phyloP scores from a whole-genome alignment of 1,284 basidiomycete species.

The Papiliotrema laurentii region DNA sequence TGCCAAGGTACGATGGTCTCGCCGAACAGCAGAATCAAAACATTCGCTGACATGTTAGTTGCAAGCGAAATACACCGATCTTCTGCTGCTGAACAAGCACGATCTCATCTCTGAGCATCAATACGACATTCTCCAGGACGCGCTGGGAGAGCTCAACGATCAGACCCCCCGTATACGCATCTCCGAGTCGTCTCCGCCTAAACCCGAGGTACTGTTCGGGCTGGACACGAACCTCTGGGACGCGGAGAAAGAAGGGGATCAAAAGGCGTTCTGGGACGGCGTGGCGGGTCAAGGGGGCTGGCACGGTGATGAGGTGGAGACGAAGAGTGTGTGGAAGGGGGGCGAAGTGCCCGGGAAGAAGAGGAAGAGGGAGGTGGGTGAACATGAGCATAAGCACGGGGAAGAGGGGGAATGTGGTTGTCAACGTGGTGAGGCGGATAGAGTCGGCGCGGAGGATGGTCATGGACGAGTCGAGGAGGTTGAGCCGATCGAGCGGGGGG shows the following conservation, averaged over 20 bases:
- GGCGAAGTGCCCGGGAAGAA: conserved; percentile 27
- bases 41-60: conserved; percentile 50
- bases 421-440: conserved; percentile 2
- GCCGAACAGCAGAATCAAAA: background rate
- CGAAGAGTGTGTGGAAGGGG: conserved; percentile 59
- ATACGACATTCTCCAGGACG: conserved; percentile 75
- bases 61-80: conserved; percentile 89
- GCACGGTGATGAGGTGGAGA: conserved; percentile 79
- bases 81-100: conserved; percentile 87
- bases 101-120: conserved; percentile 68
- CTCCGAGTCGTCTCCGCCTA: conserved; percentile 29
- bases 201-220: conserved; percentile 74
- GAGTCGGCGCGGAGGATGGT: conserved; percentile 4
- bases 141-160: conserved; percentile 83
- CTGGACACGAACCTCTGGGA: conserved; percentile 74
- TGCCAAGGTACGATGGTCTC: conserved; percentile 54
- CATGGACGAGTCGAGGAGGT: conserved; percentile 4
- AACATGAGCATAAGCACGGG: conserved; percentile 37
- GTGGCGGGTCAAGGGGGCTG: conserved; percentile 18
- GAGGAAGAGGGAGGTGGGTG: conserved; percentile 4
- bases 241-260: conserved; percentile 45
- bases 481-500: conserved; percentile 37
- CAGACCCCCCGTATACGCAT: conserved; percentile 72
- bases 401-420: conserved; percentile 11
- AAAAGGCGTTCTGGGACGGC: conserved; percentile 26